Evolutionary conservation across 179 eudicot genomes (phyloP).

Genomic region (Drosera spatulata): DNA sequence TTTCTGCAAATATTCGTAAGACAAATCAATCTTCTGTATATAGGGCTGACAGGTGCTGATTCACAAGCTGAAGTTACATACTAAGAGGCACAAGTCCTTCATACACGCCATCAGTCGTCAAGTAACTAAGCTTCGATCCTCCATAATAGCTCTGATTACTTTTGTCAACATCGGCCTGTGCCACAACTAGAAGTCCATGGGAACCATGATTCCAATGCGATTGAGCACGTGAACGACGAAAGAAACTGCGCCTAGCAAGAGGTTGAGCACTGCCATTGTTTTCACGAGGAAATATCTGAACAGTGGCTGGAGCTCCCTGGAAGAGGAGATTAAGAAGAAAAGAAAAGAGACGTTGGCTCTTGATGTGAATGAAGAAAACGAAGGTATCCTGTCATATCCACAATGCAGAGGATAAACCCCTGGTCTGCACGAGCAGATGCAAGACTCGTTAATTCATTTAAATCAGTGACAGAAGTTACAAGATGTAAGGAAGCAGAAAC

Average conservation of each 20-base stretch:
- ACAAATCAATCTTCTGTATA: conserved; percentile 5
- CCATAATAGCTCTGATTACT: conserved; percentile 99
- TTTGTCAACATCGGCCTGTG: conserved; percentile 95
- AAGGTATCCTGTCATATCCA: too few species aligned
- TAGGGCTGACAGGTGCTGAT: conserved; percentile 1
- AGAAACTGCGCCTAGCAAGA: conserved; percentile 87
- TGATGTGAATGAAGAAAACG: too few species aligned
- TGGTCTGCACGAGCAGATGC: too few species aligned
- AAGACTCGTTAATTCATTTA: too few species aligned
- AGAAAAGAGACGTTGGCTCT: background rate
- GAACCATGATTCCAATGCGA: conserved; percentile 80
- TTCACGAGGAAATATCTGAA: conserved; percentile 77
- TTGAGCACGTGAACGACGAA: conserved; percentile 82
- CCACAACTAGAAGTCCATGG: conserved; percentile 79
- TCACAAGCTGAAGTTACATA: conserved; percentile 19
- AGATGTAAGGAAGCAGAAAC: too few species aligned
- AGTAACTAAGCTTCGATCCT: conserved; percentile 79
- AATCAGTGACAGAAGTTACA: too few species aligned
- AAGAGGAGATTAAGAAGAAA: conserved; percentile 9
- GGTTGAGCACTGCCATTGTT: conserved; percentile 53
- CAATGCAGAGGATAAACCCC: too few species aligned
- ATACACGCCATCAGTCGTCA: conserved; percentile 81
- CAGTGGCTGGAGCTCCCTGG: conserved; percentile 91
- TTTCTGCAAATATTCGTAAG: conserved; percentile 37
- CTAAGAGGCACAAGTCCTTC: conserved; percentile 93